These are phyloP conservation scores for Candida ulmi DNA, from an alignment of 805 yeast species.

Conservation along the genomic window DNA sequence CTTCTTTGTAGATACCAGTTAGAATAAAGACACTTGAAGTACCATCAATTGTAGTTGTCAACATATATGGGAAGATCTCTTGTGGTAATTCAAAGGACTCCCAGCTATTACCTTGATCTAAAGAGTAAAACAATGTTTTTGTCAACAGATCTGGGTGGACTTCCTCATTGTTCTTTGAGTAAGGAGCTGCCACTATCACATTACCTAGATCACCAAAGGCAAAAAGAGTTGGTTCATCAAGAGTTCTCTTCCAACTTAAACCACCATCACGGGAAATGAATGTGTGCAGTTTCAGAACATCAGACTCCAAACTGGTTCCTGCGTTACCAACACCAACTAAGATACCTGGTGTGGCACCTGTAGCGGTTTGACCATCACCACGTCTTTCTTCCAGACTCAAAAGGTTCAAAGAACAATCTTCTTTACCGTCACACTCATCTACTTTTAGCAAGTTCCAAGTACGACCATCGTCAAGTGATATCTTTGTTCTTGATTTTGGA, in stretches of 20 bases:
- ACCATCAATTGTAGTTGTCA: slow-evolving; percentile 66
- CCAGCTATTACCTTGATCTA: slow-evolving; percentile 76
- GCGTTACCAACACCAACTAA: slow-evolving; percentile 37
- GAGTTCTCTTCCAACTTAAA: slow-evolving; percentile 53
- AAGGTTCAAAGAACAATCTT: slow-evolving; percentile 29
- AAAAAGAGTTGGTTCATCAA: slow-evolving; percentile 47
- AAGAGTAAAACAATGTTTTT: slow-evolving; percentile 44
- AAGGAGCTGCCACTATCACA: slow-evolving; percentile 50
- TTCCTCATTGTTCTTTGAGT: slow-evolving; percentile 23
- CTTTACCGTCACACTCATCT: slow-evolving; percentile 23
- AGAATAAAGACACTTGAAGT: slow-evolving; percentile 59
- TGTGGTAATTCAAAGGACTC: slow-evolving; percentile 38
- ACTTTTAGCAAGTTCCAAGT: slow-evolving; percentile 28
- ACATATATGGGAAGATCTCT: slow-evolving; percentile 33
- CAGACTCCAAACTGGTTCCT: slow-evolving; percentile 19
- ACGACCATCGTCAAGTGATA: slow-evolving; percentile 35
- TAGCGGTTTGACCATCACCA: slow-evolving; percentile 22
- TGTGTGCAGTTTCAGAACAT: slow-evolving; percentile 31
- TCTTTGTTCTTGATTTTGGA: slow-evolving; percentile 26
- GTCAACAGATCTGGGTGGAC: slow-evolving; percentile 14
- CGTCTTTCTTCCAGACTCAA: slow-evolving; percentile 28
- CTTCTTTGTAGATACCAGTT: slow-evolving; percentile 31
- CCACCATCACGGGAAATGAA: slow-evolving; percentile 80
- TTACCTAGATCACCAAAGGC: slow-evolving; percentile 80
- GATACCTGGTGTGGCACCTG: slow-evolving; percentile 40